phyloP scores from a whole-genome alignment of 345 rosid genomes.

The Turritis glabra region DNA sequence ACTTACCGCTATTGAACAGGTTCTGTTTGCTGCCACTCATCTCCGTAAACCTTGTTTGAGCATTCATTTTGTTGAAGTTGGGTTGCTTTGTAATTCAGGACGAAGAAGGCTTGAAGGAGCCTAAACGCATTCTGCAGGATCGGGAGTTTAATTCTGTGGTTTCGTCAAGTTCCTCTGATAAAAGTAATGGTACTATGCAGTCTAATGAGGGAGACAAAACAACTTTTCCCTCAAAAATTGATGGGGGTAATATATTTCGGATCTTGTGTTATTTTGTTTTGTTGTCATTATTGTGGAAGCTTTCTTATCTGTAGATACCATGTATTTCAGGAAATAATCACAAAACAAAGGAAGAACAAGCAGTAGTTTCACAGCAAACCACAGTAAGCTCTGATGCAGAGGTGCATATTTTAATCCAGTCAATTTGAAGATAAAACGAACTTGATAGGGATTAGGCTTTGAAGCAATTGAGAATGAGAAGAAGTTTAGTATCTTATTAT shows the following conservation, averaged over 20 bases:
- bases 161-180: slow-evolving; percentile 34
- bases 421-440: not conserved
- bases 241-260: slow-evolving; percentile 35
- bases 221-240: slow-evolving; percentile 33
- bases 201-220: slow-evolving; percentile 36
- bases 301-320: slow-evolving; percentile 24
- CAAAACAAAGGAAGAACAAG: slow-evolving; percentile 38
- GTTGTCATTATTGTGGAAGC: not conserved
- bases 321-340: slow-evolving; percentile 49
- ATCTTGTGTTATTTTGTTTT: slow-evolving; percentile 4
- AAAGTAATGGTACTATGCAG: slow-evolving; percentile 28
- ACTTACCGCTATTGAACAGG: slow-evolving; percentile 56
- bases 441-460: slow-evolving; percentile 18
- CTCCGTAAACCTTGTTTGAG: not conserved
- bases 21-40: slow-evolving; percentile 6
- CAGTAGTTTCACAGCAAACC: slow-evolving; percentile 37
- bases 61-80: slow-evolving; percentile 14
- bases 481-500: not conserved
- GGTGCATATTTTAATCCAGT: slow-evolving; percentile 39
- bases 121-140: slow-evolving; percentile 56
- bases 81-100: slow-evolving; percentile 51
- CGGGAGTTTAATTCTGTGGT: slow-evolving; percentile 46
- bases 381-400: slow-evolving; percentile 35
- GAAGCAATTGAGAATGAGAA: slow-evolving; percentile 10
- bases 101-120: slow-evolving; percentile 59